Base-by-base conservation (phyloP, 305 asterid genomes). In the Nicotiana rustica region DNA sequence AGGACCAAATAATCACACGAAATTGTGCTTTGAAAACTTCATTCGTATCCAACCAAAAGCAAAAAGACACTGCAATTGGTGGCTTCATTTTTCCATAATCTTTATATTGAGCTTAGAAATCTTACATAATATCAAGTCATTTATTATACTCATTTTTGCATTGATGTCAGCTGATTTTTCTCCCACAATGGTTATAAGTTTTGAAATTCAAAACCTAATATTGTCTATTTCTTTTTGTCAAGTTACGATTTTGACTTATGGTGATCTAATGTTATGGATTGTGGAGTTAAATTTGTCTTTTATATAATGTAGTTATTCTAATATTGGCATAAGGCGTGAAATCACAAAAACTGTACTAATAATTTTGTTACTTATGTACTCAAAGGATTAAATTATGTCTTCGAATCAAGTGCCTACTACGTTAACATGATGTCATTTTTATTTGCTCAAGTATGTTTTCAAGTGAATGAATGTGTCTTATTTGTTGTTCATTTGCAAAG, bases 11-110 rank as follows among this genome's bases (percentile, higher is more conserved):
- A 35, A 41, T 21, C 78, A 77, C 80, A 86, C 55, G 33, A 84
- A 81, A 44, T 85, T 65, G 77, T 88, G 67, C 44, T 83, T 86
- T 83, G 91, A 90, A 90, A 92, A 92, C 86, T 84, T 78, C 79
- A 81, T 21, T 85, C 77, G 36, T 83, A 57, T 57, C 83, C 83
- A 84, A 84, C 91, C 97, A 92, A 92, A 92, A 61, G 92, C 91
- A 81, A 91, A 44, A 31, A 29, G 93, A 92, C 94, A 91, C 29
- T 5, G 0, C 25, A 38, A 52, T 57, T 70, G 80, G 79, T 65
- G 78, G 82, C 83, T 84, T 81, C 93, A 89, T 78, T 86, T 86
- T 90, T 89, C 89, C 84, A 85, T 77, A 85, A 55, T 47, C 25
- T 60, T 44, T 35, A 77, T 52, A 29, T 55, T 76, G 65, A 76